Evolutionary conservation across 2,329 filamentous ascomycete species (phyloP), one percentile per base, ranked within the genome.

Genomic region (Colletotrichum endophyticum): DNA sequence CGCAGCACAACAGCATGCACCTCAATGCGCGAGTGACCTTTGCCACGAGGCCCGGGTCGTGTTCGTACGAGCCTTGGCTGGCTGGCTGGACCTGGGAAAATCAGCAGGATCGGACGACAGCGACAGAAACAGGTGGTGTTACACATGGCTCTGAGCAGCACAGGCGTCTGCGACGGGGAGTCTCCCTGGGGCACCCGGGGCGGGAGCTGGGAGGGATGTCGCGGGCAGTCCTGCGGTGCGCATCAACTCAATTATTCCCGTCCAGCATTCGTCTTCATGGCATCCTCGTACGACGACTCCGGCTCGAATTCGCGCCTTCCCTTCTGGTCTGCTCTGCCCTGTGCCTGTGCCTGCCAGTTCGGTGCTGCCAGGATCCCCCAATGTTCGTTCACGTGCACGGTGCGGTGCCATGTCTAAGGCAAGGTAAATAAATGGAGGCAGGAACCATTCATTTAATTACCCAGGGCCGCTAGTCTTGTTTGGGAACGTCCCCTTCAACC

Each of bases 401-500:
- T 27, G 56, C 53, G 44, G 19, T 25, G 13, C 36, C 13, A 74
- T 74, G 61, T 56, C 62, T 13, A 62, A 72, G 28, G 73, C 16
- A 75, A 72, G 39, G 39, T 49, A 49, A 72, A 30, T 75, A 72
- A 72, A 32, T 69, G 73, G 73, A 49, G 9, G 62, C 56, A 44
- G 36, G 63, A 68, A 66, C 64, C 64, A 61, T 64, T 57, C 73
- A 73, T 44, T 76, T 64, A 44, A 69, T 63, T 73, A 13, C 9
- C 2, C 27, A 61, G 19, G 7, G 16, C n/a, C 63, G 32, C 73
- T 76, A 76, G 70, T 66, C 64, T 25, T 2, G 4, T 44, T 73
- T 19, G 12, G 73, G 70, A 49, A n/a, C 19, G 19, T 49, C 39
- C 39, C 13, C 28, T 32, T 30, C 25, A 28, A 53, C 44, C 70